A percentile compares a stretch with the other conserved stretches of the same genome.
Conservation (phyloP, 2,329 filamentous ascomycete species). For the Trichophyton verrucosum region DNA sequence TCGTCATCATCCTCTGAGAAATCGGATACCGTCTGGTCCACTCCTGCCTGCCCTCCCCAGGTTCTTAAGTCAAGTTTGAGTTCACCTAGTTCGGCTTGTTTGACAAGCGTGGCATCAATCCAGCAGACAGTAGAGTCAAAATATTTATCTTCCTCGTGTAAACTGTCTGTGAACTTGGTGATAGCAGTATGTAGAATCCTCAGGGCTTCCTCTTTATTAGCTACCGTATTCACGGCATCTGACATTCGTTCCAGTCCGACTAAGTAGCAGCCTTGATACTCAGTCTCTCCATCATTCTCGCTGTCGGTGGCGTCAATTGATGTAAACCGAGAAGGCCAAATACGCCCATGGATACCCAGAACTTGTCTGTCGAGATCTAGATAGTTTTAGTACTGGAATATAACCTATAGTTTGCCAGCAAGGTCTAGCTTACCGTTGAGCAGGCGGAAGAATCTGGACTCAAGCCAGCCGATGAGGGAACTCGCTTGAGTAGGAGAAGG, state of each 20-base stretch:
- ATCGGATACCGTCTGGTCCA: slow-evolving; percentile 6
- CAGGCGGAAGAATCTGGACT: slow-evolving; percentile 47
- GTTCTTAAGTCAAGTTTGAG: slow-evolving; percentile 13
- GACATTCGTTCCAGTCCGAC: slow-evolving; percentile 39
- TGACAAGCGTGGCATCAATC: slow-evolving; percentile 24
- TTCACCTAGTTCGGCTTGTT: slow-evolving; percentile 12
- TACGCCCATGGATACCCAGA: slow-evolving; percentile 41
- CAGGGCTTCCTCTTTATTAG: slow-evolving; percentile 30
- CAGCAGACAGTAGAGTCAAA: slow-evolving; percentile 23
- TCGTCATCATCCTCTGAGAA: slow-evolving; percentile 10
- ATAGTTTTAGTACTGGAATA: not conserved
- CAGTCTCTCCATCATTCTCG: slow-evolving; percentile 18
- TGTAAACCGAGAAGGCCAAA: slow-evolving; percentile 53
- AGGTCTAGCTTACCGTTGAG: slow-evolving; percentile 41
- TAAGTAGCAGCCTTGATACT: slow-evolving; percentile 51
- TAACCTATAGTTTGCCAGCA: slow-evolving; percentile 6
- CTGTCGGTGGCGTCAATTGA: slow-evolving; percentile 19
- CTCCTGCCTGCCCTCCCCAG: slow-evolving; percentile 10
- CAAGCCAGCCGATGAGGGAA: slow-evolving; percentile 50
- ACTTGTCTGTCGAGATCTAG: slow-evolving; percentile 45
- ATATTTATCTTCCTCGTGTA: slow-evolving; percentile 26
- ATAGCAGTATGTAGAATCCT: slow-evolving; percentile 31
- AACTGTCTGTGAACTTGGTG: slow-evolving; percentile 24
- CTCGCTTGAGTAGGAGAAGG: slow-evolving; percentile 43
- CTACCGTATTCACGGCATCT: not conserved